Evolutionary conservation across 345 rosid genomes (phyloP).

Genomic region (Anastatica hierochuntica): DNA sequence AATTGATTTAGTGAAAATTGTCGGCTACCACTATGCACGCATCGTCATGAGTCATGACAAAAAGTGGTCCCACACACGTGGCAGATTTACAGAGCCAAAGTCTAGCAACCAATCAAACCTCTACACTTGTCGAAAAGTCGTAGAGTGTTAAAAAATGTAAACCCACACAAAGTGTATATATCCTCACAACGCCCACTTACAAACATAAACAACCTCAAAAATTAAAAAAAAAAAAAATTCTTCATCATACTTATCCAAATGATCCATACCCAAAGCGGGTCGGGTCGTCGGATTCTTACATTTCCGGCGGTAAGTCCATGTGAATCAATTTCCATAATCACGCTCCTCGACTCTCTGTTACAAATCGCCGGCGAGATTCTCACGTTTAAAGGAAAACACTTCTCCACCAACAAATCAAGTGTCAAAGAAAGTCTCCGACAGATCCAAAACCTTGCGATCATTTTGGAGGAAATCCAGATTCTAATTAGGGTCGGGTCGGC

Average conservation of each 20-base stretch:
- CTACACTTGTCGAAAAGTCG: not conserved
- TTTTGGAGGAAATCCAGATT: constrained; percentile 44
- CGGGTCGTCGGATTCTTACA: constrained; percentile 51
- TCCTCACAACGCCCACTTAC: no score
- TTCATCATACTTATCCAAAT: no score
- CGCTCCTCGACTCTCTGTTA: constrained; percentile 45
- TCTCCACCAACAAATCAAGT: constrained; percentile 40
- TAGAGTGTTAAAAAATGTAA: constrained; percentile 1
- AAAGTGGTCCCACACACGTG: constrained; percentile 17
- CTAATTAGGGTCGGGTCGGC: constrained; percentile 12
- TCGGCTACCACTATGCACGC: constrained; percentile 24
- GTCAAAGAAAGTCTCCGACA: constrained; percentile 40
- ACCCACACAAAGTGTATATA: constrained; percentile 18
- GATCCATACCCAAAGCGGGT: constrained; percentile 28
- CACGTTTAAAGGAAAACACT: constrained; percentile 30
- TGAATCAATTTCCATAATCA: constrained; percentile 30
- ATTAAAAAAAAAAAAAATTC: no score
- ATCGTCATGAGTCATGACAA: not conserved
- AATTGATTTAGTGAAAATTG: constrained; percentile 15
- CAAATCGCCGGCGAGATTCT: constrained; percentile 34
- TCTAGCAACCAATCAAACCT: not conserved
- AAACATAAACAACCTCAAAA: no score
- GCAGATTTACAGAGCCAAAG: not conserved
- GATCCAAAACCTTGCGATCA: constrained; percentile 32
- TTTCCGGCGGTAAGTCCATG: constrained; percentile 61